Conservation (phyloP, 164 flowering plant species). For the Buxus sempervirens region DNA sequence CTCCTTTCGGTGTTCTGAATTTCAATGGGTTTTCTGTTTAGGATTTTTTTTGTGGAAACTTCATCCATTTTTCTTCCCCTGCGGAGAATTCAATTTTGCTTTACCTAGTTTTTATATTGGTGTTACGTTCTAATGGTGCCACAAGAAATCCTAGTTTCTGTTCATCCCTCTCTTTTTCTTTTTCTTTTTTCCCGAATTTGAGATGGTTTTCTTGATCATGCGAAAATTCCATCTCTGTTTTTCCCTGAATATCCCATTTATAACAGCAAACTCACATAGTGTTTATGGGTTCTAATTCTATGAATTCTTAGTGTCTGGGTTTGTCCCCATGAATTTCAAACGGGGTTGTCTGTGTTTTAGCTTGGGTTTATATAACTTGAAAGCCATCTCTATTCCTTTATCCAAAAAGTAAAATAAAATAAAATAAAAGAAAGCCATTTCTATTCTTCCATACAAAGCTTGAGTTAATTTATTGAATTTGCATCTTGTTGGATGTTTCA, state of each 20-base stretch:
- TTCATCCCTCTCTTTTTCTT: too few species aligned
- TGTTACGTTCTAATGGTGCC: too few species aligned
- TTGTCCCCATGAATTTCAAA: background rate
- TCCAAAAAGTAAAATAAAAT: too few species aligned
- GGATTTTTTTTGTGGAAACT: background rate
- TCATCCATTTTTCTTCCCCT: too few species aligned
- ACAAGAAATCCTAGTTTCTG: too few species aligned
- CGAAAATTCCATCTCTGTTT: background rate
- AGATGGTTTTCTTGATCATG: too few species aligned
- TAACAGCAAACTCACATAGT: too few species aligned
- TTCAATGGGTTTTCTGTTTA: background rate
- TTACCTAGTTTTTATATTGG: too few species aligned
- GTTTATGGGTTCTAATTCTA: background rate
- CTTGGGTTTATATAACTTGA: background rate
- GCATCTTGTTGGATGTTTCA: background rate
- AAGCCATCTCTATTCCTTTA: conserved; percentile 1
- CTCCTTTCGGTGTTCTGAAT: background rate
- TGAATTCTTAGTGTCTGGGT: background rate
- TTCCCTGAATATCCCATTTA: background rate
- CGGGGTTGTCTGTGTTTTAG: background rate
- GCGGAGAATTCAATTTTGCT: too few species aligned
- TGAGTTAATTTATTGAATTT: background rate
- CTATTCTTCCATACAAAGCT: background rate
- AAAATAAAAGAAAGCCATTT: too few species aligned
- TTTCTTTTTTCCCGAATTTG: too few species aligned